These are phyloP conservation scores for Penicillium hordei DNA, from an alignment of 2,329 filamentous ascomycete genomes.

Conservation along the genomic window DNA sequence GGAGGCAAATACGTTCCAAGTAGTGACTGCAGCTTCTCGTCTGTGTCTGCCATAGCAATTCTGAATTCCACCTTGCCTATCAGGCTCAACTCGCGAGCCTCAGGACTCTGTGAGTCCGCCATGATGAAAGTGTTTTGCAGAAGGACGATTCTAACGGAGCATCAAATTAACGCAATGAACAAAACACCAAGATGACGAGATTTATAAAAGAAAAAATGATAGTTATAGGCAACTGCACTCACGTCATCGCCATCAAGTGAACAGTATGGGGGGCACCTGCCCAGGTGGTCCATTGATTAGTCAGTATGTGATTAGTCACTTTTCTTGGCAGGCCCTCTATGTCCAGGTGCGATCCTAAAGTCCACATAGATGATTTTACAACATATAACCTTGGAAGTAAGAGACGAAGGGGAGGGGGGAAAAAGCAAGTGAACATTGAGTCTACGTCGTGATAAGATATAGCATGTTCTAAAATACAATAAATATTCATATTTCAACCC, in stretches of 20 bases:
- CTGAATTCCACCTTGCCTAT: conserved; percentile 82
- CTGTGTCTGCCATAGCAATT: conserved; percentile 79
- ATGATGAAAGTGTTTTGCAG: conserved; percentile 22
- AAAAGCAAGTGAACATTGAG: neutral
- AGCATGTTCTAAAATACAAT: neutral
- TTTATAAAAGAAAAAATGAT: neutral
- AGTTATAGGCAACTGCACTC: conserved; percentile 13
- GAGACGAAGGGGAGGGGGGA: too few relatives aligned
- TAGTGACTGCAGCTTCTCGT: conserved; percentile 75
- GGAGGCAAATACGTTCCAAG: conserved; percentile 78
- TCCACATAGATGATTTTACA: neutral
- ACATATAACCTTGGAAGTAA: neutral
- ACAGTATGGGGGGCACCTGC: conserved; percentile 2
- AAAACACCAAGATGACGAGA: neutral
- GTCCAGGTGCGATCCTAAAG: neutral
- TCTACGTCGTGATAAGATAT: neutral
- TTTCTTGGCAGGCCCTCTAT: neutral
- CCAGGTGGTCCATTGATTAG: neutral
- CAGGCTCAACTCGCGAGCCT: conserved; percentile 72
- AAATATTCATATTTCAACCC: neutral
- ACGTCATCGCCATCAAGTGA: conserved; percentile 7
- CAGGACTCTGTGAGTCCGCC: conserved; percentile 39
- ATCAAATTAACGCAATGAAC: conserved; percentile 1
- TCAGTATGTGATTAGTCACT: neutral
- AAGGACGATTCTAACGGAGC: conserved; percentile 1